phyloP scores from a whole-genome alignment of 2,329 filamentous ascomycete species.

The Rhinocladiella mackenziei region DNA sequence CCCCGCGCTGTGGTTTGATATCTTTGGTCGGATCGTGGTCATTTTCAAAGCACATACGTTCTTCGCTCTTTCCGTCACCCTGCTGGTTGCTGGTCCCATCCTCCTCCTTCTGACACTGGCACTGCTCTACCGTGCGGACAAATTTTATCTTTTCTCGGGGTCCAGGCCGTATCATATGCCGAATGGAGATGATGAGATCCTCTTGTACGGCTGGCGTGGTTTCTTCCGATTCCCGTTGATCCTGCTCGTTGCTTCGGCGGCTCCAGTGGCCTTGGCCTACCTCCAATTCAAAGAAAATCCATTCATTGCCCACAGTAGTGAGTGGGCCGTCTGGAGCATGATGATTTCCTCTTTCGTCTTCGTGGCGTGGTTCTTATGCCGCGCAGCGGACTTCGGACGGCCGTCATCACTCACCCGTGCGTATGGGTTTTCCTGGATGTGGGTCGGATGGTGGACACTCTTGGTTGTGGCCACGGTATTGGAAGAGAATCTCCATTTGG shows the following conservation, averaged over 20 bases:
- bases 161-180: slow-evolving; percentile 58
- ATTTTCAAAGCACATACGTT: slow-evolving; percentile 75
- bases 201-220: slow-evolving; percentile 72
- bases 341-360: slow-evolving; percentile 77
- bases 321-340: slow-evolving; percentile 85
- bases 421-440: slow-evolving; percentile 82
- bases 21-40: slow-evolving; percentile 76
- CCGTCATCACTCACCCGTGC: slow-evolving; percentile 82
- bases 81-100: slow-evolving; percentile 76
- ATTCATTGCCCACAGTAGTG: slow-evolving; percentile 82
- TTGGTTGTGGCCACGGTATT: slow-evolving; percentile 69
- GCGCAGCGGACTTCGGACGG: slow-evolving; percentile 71
- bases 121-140: slow-evolving; percentile 66
- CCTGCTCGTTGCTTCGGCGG: slow-evolving; percentile 61
- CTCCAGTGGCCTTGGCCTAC: slow-evolving; percentile 69
- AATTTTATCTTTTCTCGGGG: slow-evolving; percentile 81
- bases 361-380: slow-evolving; percentile 75
- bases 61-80: slow-evolving; percentile 79
- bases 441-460: slow-evolving; percentile 66
- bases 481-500: slow-evolving; percentile 69
- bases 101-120: slow-evolving; percentile 66
- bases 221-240: slow-evolving; percentile 80
- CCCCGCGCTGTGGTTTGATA: slow-evolving; percentile 83
- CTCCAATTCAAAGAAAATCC: slow-evolving; percentile 80
- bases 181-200: slow-evolving; percentile 57